Conservation (phyloP, 2,329 filamentous ascomycete genomes). For the Cladosporium sp. region DNA sequence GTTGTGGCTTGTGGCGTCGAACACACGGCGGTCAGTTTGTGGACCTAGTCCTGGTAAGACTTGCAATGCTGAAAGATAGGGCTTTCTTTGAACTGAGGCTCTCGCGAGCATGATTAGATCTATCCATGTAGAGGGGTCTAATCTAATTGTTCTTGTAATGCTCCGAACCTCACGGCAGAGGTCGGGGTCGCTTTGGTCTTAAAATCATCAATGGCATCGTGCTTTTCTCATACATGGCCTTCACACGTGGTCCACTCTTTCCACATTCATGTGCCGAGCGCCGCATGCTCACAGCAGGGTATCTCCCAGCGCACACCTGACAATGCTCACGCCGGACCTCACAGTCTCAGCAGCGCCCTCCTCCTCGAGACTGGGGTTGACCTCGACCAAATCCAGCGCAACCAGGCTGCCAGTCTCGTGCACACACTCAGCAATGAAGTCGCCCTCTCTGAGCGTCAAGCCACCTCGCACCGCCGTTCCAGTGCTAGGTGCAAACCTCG, state of each 20-base stretch:
- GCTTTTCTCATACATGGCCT: background rate
- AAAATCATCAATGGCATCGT: background rate
- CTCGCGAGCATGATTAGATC: conserved; percentile 6
- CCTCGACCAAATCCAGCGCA: conserved; percentile 58
- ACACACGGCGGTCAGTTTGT: background rate
- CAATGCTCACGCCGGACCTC: conserved; percentile 83
- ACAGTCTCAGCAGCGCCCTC: conserved; percentile 81
- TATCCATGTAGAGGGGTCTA: background rate
- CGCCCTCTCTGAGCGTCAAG: conserved; percentile 88
- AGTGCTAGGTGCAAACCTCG: conserved; percentile 93
- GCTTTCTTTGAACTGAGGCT: background rate
- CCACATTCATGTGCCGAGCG: background rate
- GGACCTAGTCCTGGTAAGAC: background rate
- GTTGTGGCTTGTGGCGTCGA: background rate
- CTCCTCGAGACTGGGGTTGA: conserved; percentile 51
- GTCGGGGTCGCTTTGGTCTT: background rate
- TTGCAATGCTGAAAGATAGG: background rate
- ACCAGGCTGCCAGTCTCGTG: conserved; percentile 58
- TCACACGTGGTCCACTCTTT: background rate
- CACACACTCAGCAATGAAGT: conserved; percentile 83
- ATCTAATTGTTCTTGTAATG: background rate
- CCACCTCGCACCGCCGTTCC: conserved; percentile 93
- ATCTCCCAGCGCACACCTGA: conserved; percentile 89
- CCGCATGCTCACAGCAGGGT: conserved; percentile 64
- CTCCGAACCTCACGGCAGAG: background rate